Evolutionary conservation across 2,329 filamentous ascomycete species (phyloP).

Genomic region (Penicillium nordicum): DNA sequence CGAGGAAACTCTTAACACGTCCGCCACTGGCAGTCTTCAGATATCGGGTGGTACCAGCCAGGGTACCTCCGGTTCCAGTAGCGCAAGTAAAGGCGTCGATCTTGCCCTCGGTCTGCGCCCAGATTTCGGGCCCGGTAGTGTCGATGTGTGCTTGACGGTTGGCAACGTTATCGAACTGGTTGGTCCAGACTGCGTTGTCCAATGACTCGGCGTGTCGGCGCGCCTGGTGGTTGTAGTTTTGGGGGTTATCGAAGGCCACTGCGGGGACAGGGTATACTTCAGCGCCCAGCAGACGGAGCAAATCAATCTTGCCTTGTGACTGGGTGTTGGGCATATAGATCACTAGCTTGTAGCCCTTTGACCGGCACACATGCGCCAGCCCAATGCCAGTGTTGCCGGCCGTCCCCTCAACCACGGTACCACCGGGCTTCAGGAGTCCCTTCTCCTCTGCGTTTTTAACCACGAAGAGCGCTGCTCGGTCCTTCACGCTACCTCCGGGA

Average conservation of each 20-base stretch:
- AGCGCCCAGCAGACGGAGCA: slow-evolving; percentile 83
- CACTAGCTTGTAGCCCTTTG: slow-evolving; percentile 86
- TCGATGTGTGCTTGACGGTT: slow-evolving; percentile 93
- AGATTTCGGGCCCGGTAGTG: slow-evolving; percentile 96
- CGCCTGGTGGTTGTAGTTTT: slow-evolving; percentile 98
- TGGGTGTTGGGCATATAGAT: slow-evolving; percentile 99
- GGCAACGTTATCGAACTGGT: slow-evolving; percentile 96
- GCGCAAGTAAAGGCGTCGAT: slow-evolving; percentile 94
- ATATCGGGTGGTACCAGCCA: slow-evolving; percentile 84
- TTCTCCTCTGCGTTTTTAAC: slow-evolving; percentile 89
- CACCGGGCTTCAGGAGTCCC: slow-evolving; percentile 76
- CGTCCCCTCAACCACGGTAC: slow-evolving; percentile 94
- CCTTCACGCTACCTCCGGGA: slow-evolving; percentile 92
- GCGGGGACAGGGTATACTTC: slow-evolving; percentile 96
- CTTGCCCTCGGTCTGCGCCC: slow-evolving; percentile 81
- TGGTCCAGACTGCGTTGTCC: slow-evolving; percentile 93
- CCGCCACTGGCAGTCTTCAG: slow-evolving; percentile 79
- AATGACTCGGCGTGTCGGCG: slow-evolving; percentile 79
- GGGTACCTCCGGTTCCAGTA: slow-evolving; percentile 86
- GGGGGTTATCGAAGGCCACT: slow-evolving; percentile 88
- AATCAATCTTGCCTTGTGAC: slow-evolving; percentile 95
- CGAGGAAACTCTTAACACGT: slow-evolving; percentile 79
- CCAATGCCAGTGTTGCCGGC: slow-evolving; percentile 98
- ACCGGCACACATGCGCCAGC: slow-evolving; percentile 91
- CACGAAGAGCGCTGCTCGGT: slow-evolving; percentile 90